Base-by-base conservation (phyloP, 192 early-diverging fungal species). In the Coemansia sp. region DNA sequence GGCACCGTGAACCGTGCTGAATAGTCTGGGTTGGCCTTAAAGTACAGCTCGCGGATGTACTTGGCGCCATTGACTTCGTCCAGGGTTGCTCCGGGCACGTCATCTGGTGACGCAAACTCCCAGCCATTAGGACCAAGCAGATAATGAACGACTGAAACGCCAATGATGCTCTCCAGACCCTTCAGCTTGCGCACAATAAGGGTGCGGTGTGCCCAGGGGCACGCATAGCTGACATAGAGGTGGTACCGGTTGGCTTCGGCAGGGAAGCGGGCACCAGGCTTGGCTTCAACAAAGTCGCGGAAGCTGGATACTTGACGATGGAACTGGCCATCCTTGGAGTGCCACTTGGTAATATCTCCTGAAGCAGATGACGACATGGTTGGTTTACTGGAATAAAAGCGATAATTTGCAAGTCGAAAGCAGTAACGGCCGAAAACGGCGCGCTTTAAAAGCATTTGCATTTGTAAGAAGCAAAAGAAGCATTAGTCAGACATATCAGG, bases 141-240 rank as follows among this genome's bases (percentile, higher is more conserved):
- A 67, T 84, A 90, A 78, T 94, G 81, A 11, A 98, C 94, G 8
- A 87, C 90, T n/a, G 90, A 88, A 8, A 96, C 53, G 8, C 85
- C 79, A 53, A 98, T 94, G 39, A 92, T 46, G 43, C 84, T 65
- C 49, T 95, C 85, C 20, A 98, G 84, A 0, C 93, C 93, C 78
- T 97, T 97, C 39, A 98, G 72, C n/a, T 83, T 80, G 53, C 93
- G 85, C 8, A 93, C 92, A 41, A 96, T 85, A 16, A 89, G 66
- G 9, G 92, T 87, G 52, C 94, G 84, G 69, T 96, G 92, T 7
- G 96, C 96, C 83, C 83, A 87, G 31, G 85, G 85, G 51, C 86
- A 87, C 10, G 83, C 86, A 53, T 70, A 73, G 45, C 72, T 79
- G 55, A 93, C 78, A 54, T 88, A 90, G 17, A 92, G 76, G 45